Percentiles rank a stretch among this genome's conserved stretches.
These are phyloP conservation scores for Solanum sejunctum DNA, from an alignment of 257 asterid species.

Conservation along the genomic window DNA sequence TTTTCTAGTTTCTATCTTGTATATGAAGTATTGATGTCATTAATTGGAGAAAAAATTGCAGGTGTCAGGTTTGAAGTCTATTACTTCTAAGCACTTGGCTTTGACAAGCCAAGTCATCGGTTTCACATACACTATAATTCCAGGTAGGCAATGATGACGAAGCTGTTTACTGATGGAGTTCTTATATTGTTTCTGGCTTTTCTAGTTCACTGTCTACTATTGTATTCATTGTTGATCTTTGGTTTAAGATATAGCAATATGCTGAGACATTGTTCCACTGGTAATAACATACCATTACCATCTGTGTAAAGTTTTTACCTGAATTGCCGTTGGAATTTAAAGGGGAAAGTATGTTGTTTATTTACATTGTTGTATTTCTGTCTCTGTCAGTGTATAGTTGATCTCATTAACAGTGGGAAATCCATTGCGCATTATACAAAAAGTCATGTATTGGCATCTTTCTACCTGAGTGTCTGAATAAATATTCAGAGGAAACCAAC, in stretches of 20 bases:
- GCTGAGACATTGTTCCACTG: not conserved
- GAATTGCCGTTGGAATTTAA: not conserved
- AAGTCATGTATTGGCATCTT: not conserved
- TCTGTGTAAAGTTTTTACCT: not conserved
- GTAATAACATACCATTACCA: not conserved
- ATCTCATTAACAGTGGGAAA: not conserved
- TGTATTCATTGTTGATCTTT: not conserved
- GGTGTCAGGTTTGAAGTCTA: slow-evolving; percentile 99
- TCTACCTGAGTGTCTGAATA: not conserved
- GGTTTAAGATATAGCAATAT: not conserved
- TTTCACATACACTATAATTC: slow-evolving; percentile 70
- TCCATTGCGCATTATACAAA: not conserved
- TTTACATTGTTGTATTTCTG: not conserved
- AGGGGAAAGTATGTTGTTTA: not conserved
- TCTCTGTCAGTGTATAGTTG: not conserved
- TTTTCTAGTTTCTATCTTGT: not conserved
- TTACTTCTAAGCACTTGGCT: slow-evolving; percentile 95
- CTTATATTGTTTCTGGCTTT: not conserved
- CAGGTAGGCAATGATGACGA: slow-evolving; percentile 55
- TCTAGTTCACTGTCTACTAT: not conserved
- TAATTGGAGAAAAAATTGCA: slow-evolving; percentile 22
- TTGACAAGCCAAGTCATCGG: slow-evolving; percentile 98
- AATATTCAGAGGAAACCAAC: not conserved
- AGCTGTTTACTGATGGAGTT: not conserved
- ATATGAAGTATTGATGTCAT: not conserved